phyloP scores from a whole-genome alignment of 805 yeast species.

The Candida ponderosae region DNA sequence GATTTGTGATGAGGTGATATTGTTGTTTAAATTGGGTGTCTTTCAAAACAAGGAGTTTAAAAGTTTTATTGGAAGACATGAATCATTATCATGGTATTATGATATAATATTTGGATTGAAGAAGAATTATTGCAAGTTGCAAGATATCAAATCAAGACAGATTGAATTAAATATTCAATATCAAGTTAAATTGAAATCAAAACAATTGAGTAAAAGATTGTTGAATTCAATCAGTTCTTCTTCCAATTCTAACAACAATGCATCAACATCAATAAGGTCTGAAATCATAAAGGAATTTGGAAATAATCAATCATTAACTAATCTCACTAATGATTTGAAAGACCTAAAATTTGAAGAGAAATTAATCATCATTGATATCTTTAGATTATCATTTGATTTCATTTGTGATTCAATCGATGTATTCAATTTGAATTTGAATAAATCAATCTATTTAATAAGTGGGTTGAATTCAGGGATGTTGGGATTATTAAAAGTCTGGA shows the following conservation, averaged over 20 bases:
- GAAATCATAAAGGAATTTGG: constrained; percentile 23
- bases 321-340: constrained; percentile 20
- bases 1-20: constrained; percentile 52
- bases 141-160: constrained; percentile 37
- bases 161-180: constrained; percentile 47
- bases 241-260: constrained; percentile 11
- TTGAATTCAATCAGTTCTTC: constrained; percentile 1
- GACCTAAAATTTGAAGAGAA: constrained; percentile 27
- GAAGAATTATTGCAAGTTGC: constrained; percentile 37
- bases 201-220: constrained; percentile 32
- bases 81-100: constrained; percentile 60
- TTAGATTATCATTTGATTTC: constrained; percentile 37
- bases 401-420: constrained; percentile 39
- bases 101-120: constrained; percentile 53
- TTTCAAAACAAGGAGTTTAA: constrained; percentile 29
- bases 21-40: constrained; percentile 48
- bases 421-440: constrained; percentile 26
- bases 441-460: constrained; percentile 12
- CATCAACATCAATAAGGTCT: constrained; percentile 19
- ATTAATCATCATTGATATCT: constrained; percentile 30
- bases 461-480: constrained; percentile 17
- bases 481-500: constrained; percentile 20
- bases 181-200: constrained; percentile 53
- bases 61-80: constrained; percentile 43
- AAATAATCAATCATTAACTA: constrained; percentile 10